Conservation (phyloP, 2,329 filamentous ascomycete genomes). For the Teratosphaeria zuluensis region DNA sequence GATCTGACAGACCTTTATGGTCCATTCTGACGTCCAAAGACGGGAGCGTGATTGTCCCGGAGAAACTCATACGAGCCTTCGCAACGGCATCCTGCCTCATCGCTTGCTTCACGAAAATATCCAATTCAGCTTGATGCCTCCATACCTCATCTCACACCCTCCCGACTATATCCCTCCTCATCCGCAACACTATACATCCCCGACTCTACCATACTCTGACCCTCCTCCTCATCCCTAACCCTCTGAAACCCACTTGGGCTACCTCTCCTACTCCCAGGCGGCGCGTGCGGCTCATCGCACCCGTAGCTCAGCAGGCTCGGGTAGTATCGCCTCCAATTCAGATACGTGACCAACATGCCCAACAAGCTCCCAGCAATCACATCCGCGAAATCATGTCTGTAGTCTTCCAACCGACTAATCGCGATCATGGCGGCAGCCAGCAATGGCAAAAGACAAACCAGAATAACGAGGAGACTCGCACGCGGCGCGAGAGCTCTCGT, state of each 20-base stretch:
- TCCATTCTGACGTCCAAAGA: too few species aligned
- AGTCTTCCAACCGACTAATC: conserved; percentile 53
- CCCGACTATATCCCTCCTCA: conserved; percentile 5
- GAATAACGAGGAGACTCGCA: conserved; percentile 45
- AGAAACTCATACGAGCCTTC: too few species aligned
- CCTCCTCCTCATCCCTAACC: conserved; percentile 38
- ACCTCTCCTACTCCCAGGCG: conserved; percentile 13
- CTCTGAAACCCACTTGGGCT: conserved; percentile 26
- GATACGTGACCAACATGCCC: conserved; percentile 46
- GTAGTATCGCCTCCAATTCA: conserved; percentile 53
- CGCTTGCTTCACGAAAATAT: too few species aligned
- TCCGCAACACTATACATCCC: conserved; percentile 6
- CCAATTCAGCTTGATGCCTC: neutral
- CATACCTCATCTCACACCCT: neutral
- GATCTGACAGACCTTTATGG: too few species aligned
- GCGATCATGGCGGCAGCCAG: conserved; percentile 51
- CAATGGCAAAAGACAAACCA: conserved; percentile 47
- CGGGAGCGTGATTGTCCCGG: too few species aligned
- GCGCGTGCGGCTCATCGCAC: conserved; percentile 45
- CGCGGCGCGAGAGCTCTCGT: conserved; percentile 50
- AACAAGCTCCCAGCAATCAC: conserved; percentile 47
- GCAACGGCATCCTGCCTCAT: too few species aligned
- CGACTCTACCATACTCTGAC: conserved; percentile 4
- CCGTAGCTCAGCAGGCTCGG: conserved; percentile 40
- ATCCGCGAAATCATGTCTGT: conserved; percentile 55